Evolutionary conservation across 129 eudicot species (phyloP), one percentile per base, ranked within the genome.

Genomic region (sunflower (Helianthus annuus)): DNA sequence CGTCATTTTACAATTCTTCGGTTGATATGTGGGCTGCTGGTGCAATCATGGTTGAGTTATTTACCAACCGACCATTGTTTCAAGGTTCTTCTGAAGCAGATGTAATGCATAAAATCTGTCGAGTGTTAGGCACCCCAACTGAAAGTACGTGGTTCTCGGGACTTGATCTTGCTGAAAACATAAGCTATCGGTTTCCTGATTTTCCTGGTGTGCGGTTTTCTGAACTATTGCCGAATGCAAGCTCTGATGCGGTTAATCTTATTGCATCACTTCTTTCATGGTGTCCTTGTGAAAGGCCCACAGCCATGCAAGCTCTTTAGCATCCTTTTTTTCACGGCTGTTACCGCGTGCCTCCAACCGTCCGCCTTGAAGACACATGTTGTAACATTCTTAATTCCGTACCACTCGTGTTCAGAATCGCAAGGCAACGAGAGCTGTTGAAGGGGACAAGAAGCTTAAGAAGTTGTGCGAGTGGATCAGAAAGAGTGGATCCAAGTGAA

Each of bases 201-300:
- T 6, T 15, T 70, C 38, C 16, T 54, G 51, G 64, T 15, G 46
- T 36, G 58, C 22, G 10, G 36, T 24, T 67, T 48, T 49, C 45
- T 46, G 51, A 46, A 1, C 10, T 67, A 40, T 67, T 67, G 8
- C 72, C 72, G 49, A 9, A 3, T 48, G 72, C 72, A 7, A 67
- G 72, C 72, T 0, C 16, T 2, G 72, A 48, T 14, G 40, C 56
- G 10, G 10, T 66, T 29, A 45, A 49, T 24, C 13, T 67, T 7
- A 29, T 67, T 10, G 58, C 51, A 11, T 10, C 58, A 11, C 66
- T 60, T 36, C 66, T 60, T 10, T 60, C 66, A 10, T 60, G 66
- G 66, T 14, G 2, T 2, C 66, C 66, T 2, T 27, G 45, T 8
- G 16, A 16, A 4, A 16, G 66, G 7, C 66, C 66, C 7, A 60